Percentiles rank a stretch among this genome's conserved stretches.
Evolutionary conservation across 345 rosid genomes (phyloP).

Genomic region (Theobroma cacao): DNA sequence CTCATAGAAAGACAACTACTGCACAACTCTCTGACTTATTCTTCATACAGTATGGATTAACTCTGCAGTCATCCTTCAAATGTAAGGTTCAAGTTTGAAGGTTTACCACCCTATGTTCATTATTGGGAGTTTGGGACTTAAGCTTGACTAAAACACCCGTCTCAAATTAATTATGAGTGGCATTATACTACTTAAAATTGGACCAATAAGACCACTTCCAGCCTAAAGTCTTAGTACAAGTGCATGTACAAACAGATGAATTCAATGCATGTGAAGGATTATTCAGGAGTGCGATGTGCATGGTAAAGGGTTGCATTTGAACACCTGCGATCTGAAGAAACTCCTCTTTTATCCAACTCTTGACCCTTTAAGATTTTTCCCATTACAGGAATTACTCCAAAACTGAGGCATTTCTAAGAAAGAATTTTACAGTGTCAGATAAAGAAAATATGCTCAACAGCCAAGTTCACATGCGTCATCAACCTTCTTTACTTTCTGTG

Average conservation of each 20-base stretch:
- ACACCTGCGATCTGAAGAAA: neutral
- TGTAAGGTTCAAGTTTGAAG: neutral
- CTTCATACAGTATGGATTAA: neutral
- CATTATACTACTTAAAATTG: neutral
- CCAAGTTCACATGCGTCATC: neutral
- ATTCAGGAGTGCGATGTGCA: neutral
- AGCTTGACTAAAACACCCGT: neutral
- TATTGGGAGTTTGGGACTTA: neutral
- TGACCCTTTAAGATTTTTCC: neutral
- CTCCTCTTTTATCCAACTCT: conserved; percentile 1
- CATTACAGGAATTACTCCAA: neutral
- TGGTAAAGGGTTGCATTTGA: neutral
- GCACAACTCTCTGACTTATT: neutral
- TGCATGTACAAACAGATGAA: neutral
- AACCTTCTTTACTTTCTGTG: neutral
- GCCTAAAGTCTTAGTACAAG: neutral
- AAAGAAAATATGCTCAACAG: neutral
- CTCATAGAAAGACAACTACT: neutral
- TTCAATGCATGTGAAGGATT: neutral
- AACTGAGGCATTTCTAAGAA: neutral
- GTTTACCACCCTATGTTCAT: neutral
- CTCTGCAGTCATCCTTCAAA: neutral
- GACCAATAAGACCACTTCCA: neutral
- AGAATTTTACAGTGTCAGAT: neutral
- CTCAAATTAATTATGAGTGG: neutral